Evolutionary conservation across 345 rosid species (phyloP).

Genomic region (Hypericum androsaemum): DNA sequence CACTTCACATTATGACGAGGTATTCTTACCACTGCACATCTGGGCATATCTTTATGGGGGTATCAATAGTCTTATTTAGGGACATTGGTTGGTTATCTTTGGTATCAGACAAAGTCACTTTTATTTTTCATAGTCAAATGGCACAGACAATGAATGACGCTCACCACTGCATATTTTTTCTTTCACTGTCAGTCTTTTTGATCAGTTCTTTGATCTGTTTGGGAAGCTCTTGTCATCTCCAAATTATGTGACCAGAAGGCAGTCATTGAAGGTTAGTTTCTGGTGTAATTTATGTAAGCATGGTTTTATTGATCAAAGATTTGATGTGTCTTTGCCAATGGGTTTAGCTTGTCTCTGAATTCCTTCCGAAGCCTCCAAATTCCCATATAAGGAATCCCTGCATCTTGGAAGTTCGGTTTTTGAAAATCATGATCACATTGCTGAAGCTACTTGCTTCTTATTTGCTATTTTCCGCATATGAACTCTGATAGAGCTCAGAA

Average conservation of each 20-base stretch:
- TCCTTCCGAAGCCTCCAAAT: conserved; percentile 80
- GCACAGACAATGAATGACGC: no score
- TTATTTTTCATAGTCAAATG: background rate
- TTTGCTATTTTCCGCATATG: background rate
- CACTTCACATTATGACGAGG: conserved; percentile 78
- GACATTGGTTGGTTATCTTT: no score
- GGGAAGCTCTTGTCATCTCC: conserved; percentile 76
- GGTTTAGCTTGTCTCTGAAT: conserved; percentile 79
- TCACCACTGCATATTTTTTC: background rate
- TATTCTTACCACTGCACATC: conserved; percentile 18
- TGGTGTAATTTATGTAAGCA: background rate
- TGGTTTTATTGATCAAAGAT: no score
- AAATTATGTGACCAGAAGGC: conserved; percentile 94
- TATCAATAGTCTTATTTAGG: no score
- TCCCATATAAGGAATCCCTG: conserved; percentile 85
- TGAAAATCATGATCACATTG: conserved; percentile 90
- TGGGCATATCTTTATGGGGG: no score
- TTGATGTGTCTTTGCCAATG: conserved; percentile 8
- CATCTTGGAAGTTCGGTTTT: conserved; percentile 72
- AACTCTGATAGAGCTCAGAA: background rate
- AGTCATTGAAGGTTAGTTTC: conserved; percentile 77
- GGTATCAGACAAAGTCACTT: no score
- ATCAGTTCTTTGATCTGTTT: conserved; percentile 79
- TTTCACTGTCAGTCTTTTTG: conserved; percentile 11
- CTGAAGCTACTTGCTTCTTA: conserved; percentile 43